Percentiles rank a stretch among this genome's conserved stretches.
Evolutionary conservation across 192 early-diverging fungal genomes (phyloP).

Genomic region (Entomortierella parvispora): DNA sequence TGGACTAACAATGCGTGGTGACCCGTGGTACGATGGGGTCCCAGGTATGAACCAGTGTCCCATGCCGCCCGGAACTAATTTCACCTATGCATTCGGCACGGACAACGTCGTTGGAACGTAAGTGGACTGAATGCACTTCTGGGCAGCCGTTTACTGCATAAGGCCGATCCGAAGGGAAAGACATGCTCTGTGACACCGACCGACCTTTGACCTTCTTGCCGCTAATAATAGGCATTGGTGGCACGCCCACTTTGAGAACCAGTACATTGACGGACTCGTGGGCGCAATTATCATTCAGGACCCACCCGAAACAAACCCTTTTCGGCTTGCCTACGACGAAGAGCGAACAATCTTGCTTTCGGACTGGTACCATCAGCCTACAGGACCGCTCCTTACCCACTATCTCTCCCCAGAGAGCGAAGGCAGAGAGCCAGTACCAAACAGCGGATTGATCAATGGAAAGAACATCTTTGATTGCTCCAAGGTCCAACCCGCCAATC

Average conservation of each 20-base stretch:
- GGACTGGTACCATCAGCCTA: constrained; percentile 58
- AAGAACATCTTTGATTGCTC: constrained; percentile 49
- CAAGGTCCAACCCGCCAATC: constrained; percentile 25
- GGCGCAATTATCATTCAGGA: constrained; percentile 54
- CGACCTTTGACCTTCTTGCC: too few relatives aligned
- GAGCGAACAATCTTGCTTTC: constrained; percentile 48
- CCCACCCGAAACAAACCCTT: constrained; percentile 42
- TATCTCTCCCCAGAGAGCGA: constrained; percentile 15
- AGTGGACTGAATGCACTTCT: too few relatives aligned
- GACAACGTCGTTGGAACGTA: constrained; percentile 56
- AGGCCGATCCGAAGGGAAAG: too few relatives aligned
- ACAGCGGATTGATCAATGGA: constrained; percentile 66
- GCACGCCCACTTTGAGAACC: constrained; percentile 56
- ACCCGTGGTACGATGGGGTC: constrained; percentile 59
- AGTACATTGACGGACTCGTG: constrained; percentile 54
- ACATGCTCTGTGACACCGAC: too few relatives aligned
- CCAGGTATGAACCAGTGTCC: constrained; percentile 72
- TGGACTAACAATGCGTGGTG: constrained; percentile 54
- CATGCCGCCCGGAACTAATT: constrained; percentile 55
- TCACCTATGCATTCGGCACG: constrained; percentile 56
- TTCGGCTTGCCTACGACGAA: constrained; percentile 51
- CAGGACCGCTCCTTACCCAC: constrained; percentile 12
- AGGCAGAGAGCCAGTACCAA: constrained; percentile 42
- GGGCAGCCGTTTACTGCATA: too few relatives aligned
- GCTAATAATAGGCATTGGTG: constrained; percentile 53